Evolutionary conservation across 164 flowering plant species (phyloP).

Genomic region (Dillenia suffruticosa): DNA sequence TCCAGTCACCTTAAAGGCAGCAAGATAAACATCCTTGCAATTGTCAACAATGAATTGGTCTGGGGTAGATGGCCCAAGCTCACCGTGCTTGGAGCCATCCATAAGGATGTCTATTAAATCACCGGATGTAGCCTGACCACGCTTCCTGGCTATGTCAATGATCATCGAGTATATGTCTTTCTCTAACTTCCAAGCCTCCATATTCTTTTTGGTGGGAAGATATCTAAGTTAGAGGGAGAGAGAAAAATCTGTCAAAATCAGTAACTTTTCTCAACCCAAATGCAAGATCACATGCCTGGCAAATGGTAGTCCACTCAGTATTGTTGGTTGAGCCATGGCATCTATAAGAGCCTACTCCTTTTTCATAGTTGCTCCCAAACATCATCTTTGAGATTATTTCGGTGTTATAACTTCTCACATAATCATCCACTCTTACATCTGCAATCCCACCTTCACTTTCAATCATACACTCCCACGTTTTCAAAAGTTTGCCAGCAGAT

Average conservation of each 20-base stretch:
- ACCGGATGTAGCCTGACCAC: not conserved
- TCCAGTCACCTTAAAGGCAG: slow-evolving; percentile 13
- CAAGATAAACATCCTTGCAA: slow-evolving; percentile 16
- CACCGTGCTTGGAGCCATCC: slow-evolving; percentile 8
- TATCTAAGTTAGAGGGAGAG: slow-evolving; percentile 11
- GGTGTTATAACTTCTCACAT: slow-evolving; percentile 16
- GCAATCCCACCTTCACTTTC: slow-evolving; percentile 5
- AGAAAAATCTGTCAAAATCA: not conserved
- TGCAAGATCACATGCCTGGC: slow-evolving; percentile 10
- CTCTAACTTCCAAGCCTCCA: slow-evolving; percentile 24
- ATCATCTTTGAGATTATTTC: slow-evolving; percentile 20
- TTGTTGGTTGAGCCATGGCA: slow-evolving; percentile 9
- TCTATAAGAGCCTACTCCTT: slow-evolving; percentile 12
- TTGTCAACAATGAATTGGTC: slow-evolving; percentile 14
- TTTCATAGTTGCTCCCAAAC: slow-evolving; percentile 15
- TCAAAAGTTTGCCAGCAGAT: slow-evolving; percentile 9
- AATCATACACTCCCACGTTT: slow-evolving; percentile 17
- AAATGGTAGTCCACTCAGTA: slow-evolving; percentile 17
- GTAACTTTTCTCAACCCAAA: not conserved
- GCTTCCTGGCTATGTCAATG: slow-evolving; percentile 12
- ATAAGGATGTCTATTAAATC: slow-evolving; percentile 5
- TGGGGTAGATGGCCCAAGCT: slow-evolving; percentile 1
- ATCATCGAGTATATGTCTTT: slow-evolving; percentile 15
- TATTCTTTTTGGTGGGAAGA: slow-evolving; percentile 21
- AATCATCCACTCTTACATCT: slow-evolving; percentile 18